Evolutionary conservation across 2,329 filamentous ascomycete genomes (phyloP), one percentile per base, ranked within the genome.

Genomic region (Bipolaris sorokiniana): DNA sequence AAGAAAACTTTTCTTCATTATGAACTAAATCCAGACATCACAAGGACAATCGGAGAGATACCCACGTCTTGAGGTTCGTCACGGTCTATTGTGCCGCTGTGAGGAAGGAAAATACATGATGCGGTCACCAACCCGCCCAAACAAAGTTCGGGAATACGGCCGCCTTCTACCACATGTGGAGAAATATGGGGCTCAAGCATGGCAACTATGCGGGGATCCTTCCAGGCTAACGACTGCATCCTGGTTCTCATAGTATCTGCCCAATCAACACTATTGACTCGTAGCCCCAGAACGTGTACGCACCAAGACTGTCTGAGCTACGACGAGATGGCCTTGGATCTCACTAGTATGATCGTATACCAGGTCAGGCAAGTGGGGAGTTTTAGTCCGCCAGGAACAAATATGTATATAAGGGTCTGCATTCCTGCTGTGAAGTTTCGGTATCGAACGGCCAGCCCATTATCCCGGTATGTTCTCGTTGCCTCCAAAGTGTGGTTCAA

Each of bases 121-220:
- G 64, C 60, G 59, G 54, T 36, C 48, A 56, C 41, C 40, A 59
- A 58, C 49, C 49, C 59, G 45, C 44, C 37, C 41, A 51, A 26
- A 51, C 38, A 46, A 11, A 33, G 51, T 58, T 63, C 56, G 58
- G 65, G 52, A 61, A 61, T 54, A 44, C 58, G 49, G 48, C 51
- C 55, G 52, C 59, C 55, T 66, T 65, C 51, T 37, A 55, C 40
- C 37, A 42, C 47, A 56, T 63, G 54, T 63, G 67, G 63, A 62
- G 65, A 62, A 53, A 13, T 34, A 56, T 59, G 62, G 61, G 59
- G 61, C 42, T 16, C 41, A 9, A 28, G 26, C 47, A 33, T 48
- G 49, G 47, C 49, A 41, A 58, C 45, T 61, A 62, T 62, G 65
- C 64, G 66, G 66, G 65, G 66, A 63, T 64, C 50, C 63, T 55